Evolutionary conservation across 2,329 filamentous ascomycete species (phyloP), one percentile per base, ranked within the genome.

Genomic region (Colletotrichum sp.): DNA sequence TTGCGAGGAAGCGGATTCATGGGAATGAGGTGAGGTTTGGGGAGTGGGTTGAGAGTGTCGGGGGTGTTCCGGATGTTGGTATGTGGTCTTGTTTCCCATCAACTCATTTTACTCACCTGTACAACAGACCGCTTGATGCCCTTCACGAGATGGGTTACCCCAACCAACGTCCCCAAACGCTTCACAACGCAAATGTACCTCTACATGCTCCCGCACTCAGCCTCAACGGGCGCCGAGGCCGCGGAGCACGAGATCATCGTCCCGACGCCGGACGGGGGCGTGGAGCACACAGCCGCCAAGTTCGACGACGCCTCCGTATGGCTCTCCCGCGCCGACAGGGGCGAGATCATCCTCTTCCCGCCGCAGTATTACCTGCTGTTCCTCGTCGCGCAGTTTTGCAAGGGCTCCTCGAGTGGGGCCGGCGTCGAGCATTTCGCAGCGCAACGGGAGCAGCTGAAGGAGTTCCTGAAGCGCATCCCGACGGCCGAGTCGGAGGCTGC

Each of bases 131-230:
- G 28, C 49, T 86, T 98, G 5, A 87, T 95, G 9, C 95, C 96
- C 0, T 98, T 98, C 82, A 98, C 96, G 0, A 92, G 95, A 70
- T 99, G 97, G 97, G 90, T 99, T 72, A 99, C 97, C 4, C 96
- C 96, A 0, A 85, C 88, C 1, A 92, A 91, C 77, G 87, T 93
- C 2, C 90, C 92, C 0, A 95, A 93, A 80, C 91, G 97, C 62
- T 99, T 98, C 86, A 95, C 95, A 0, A 98, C 96, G 1, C 96
- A 98, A 83, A 99, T 99, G 96, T 99, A 99, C 85, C 84, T 99
- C 13, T 98, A 98, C 85, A 93, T 98, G 84, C 89, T 98, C 4
- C 96, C 96, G 0, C 85, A 93, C 13, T 83, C 85, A n/a, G 76
- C 78, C 8, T 64, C 78, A 8, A 81, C 80, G 36, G 80, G 77